These are phyloP conservation scores for Pascua sp. DNA, from an alignment of 1,284 basidiomycete genomes.

Conservation along the genomic window DNA sequence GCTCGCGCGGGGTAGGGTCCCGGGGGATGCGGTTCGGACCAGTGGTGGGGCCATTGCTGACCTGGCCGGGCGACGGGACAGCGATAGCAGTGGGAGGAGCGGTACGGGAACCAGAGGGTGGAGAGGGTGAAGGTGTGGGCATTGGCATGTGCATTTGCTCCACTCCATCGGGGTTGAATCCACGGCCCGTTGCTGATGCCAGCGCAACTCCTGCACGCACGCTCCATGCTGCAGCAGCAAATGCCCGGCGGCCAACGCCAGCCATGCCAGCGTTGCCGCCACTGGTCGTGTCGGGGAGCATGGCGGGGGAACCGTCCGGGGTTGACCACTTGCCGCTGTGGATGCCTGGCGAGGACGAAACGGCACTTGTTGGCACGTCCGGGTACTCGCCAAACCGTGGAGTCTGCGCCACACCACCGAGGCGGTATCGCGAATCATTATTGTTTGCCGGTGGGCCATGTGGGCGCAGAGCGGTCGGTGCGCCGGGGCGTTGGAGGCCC, in stretches of 20 bases:
- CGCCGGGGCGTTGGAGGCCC: neutral
- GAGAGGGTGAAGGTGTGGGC: neutral
- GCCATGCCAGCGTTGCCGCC: constrained; percentile 85
- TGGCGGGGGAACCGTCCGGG: constrained; percentile 12
- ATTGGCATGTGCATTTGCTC: constrained; percentile 2
- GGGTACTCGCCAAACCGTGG: constrained; percentile 9
- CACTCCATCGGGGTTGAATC: constrained; percentile 1
- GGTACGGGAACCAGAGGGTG: neutral
- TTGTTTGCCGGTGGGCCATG: neutral
- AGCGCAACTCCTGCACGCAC: constrained; percentile 40
- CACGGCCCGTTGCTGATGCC: constrained; percentile 6
- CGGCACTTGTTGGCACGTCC: constrained; percentile 13
- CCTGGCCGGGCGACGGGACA: no score
- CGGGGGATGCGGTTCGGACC: constrained; percentile 3
- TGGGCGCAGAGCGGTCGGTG: constrained; percentile 1
- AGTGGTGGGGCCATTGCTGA: neutral
- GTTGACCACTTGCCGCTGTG: constrained; percentile 16
- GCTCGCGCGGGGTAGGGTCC: constrained; percentile 8
- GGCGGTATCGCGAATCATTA: no score
- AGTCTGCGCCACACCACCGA: no score
- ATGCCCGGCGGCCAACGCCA: constrained; percentile 77
- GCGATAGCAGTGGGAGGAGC: neutral
- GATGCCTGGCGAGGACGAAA: constrained; percentile 2
- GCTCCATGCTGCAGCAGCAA: constrained; percentile 67
- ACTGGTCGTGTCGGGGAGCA: constrained; percentile 61